A percentile compares a stretch with the other conserved stretches of the same genome.
Conservation (phyloP, 176 grass and related monocot species). For the Avena atlantica region DNA sequence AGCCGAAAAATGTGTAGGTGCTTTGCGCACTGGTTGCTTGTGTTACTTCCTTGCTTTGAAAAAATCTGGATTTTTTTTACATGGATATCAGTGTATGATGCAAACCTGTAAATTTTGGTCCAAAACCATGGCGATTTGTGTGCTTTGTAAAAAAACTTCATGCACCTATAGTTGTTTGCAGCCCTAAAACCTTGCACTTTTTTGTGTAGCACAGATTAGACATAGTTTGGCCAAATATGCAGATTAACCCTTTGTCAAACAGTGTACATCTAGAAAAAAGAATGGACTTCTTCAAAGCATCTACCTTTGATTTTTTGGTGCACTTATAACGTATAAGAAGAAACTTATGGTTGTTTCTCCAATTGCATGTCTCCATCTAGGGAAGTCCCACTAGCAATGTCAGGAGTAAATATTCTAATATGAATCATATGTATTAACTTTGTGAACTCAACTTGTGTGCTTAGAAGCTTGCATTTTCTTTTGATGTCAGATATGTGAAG, state of each 20-base stretch:
- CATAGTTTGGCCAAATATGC: neutral
- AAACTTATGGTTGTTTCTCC: neutral
- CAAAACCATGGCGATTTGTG: neutral
- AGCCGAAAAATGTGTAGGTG: neutral
- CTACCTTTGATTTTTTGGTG: neutral
- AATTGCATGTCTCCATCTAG: neutral
- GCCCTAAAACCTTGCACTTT: neutral
- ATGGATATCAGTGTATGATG: neutral
- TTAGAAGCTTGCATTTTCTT: slow-evolving; percentile 37
- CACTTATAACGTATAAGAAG: neutral
- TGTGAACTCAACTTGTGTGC: slow-evolving; percentile 24
- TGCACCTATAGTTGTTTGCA: slow-evolving; percentile 11
- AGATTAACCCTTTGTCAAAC: neutral
- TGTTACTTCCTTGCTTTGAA: neutral
- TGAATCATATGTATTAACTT: slow-evolving; percentile 8
- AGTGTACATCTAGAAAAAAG: slow-evolving; percentile 8
- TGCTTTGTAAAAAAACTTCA: neutral
- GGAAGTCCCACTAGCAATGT: slow-evolving; percentile 22
- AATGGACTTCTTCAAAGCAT: neutral
- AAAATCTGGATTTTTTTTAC: slow-evolving; percentile 10
- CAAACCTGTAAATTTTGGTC: slow-evolving; percentile 14
- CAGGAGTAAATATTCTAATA: neutral
- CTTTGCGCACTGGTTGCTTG: neutral
- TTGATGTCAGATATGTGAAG: slow-evolving; percentile 85
- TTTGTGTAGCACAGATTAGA: neutral